A percentile compares a stretch with the other conserved stretches of the same genome.
These are phyloP conservation scores for Pseudogymnoascus sp. DNA, from an alignment of 2,329 filamentous ascomycete genomes.

Conservation along the genomic window DNA sequence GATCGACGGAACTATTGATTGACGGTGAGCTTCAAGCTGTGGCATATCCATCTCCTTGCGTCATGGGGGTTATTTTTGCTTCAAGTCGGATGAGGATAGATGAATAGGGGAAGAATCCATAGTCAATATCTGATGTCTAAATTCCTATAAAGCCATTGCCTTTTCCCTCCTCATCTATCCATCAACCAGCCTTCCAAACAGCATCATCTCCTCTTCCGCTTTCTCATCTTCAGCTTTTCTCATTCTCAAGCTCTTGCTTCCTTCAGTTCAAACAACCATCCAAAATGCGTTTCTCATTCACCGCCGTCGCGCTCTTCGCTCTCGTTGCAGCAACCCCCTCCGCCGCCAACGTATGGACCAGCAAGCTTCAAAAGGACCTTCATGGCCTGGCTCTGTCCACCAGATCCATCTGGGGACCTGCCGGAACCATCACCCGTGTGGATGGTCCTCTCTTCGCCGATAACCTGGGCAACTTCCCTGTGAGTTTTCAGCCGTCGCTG, in stretches of 20 bases:
- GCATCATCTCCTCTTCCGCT: not conserved
- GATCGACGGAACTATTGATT: slow-evolving; percentile 7
- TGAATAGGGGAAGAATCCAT: not conserved
- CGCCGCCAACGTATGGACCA: not conserved
- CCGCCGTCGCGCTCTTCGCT: not conserved
- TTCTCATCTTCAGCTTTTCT: not conserved
- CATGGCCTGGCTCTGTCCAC: not conserved
- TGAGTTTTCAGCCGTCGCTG: not conserved
- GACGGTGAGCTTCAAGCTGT: not conserved
- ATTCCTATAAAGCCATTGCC: not conserved
- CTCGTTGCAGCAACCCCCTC: not conserved
- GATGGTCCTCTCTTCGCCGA: not conserved
- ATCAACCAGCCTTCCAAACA: not conserved
- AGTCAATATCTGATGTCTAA: not conserved
- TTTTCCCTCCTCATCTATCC: not conserved
- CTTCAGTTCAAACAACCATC: not conserved
- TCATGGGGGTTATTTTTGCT: not conserved
- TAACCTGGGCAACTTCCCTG: not conserved
- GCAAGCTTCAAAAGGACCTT: not conserved
- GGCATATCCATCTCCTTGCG: not conserved
- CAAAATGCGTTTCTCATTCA: not conserved
- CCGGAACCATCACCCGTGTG: not conserved
- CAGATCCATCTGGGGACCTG: not conserved
- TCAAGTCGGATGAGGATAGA: not conserved
- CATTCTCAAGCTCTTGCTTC: not conserved